These are phyloP conservation scores for Trypanosomatidae sp. DNA, from an alignment of 208 protist genomes.

Conservation along the genomic window DNA sequence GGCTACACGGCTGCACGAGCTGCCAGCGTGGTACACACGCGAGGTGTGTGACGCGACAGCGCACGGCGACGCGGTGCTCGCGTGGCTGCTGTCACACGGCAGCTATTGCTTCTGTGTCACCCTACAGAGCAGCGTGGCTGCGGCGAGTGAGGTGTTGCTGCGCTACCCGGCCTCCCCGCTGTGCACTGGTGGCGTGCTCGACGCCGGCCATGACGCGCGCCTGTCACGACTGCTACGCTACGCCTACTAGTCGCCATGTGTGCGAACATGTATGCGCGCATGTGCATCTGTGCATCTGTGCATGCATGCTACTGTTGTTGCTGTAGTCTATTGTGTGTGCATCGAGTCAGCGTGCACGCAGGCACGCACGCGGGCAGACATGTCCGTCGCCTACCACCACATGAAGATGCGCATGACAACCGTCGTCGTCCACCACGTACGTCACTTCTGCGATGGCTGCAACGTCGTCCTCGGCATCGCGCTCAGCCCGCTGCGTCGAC, in stretches of 20 bases:
- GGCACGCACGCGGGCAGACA: conserved; percentile 1
- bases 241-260: too few relatives aligned
- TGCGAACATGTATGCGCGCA: too few relatives aligned
- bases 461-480: conserved; percentile 26
- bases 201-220: conserved; percentile 12
- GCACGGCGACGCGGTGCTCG: conserved; percentile 9
- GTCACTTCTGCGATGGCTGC: conserved; percentile 47
- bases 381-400: conserved; percentile 61
- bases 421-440: conserved; percentile 30
- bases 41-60: conserved; percentile 18
- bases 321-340: background rate
- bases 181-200: conserved; percentile 28
- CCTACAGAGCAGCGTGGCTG: conserved; percentile 21
- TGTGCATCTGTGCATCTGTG: background rate
- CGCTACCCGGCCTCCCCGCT: conserved; percentile 29
- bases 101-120: conserved; percentile 61
- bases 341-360: background rate
- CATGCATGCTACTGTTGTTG: background rate
- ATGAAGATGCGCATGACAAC: conserved; percentile 67
- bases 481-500: conserved; percentile 15
- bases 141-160: conserved; percentile 67
- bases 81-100: conserved; percentile 11
- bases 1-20: conserved; percentile 29
- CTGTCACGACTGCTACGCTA: conserved; percentile 59
- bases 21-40: conserved; percentile 50